Evolutionary conservation across 1,284 basidiomycete genomes (phyloP).

Genomic region (Phaffia rhodozyma): DNA sequence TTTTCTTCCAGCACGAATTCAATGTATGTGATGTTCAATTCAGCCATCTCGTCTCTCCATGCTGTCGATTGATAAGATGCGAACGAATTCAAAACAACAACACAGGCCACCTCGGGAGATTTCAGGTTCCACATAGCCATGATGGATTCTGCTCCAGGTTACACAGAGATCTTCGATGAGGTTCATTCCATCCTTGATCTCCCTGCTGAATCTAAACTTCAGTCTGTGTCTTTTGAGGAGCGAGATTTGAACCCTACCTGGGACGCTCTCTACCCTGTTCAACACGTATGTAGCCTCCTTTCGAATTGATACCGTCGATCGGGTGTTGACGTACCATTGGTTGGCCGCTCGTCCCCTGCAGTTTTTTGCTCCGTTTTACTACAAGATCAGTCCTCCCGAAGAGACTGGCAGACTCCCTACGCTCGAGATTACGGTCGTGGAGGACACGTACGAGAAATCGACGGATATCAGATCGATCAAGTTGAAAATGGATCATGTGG

Average conservation of each 20-base stretch:
- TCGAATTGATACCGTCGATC: no score
- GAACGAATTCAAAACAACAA: constrained; percentile 5
- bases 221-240: constrained; percentile 27
- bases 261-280: constrained; percentile 70
- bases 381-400: not conserved
- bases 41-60: not conserved
- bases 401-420: constrained; percentile 1
- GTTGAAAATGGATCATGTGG: constrained; percentile 3
- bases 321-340: no score
- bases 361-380: constrained; percentile 14
- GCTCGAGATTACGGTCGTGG: constrained; percentile 3
- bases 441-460: not conserved
- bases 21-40: constrained; percentile 48
- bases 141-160: constrained; percentile 71
- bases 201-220: constrained; percentile 29
- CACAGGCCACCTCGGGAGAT: constrained; percentile 56
- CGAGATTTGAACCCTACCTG: constrained; percentile 45
- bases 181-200: constrained; percentile 48
- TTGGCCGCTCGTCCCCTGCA: not conserved
- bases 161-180: constrained; percentile 48
- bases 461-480: not conserved
- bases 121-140: constrained; percentile 70
- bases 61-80: not conserved
- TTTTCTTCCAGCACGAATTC: constrained; percentile 76
- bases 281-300: not conserved